Evolutionary conservation across 75 land plant species (phyloP), one percentile per base, ranked within the genome.

Genomic region (Sequoia sempervirens): DNA sequence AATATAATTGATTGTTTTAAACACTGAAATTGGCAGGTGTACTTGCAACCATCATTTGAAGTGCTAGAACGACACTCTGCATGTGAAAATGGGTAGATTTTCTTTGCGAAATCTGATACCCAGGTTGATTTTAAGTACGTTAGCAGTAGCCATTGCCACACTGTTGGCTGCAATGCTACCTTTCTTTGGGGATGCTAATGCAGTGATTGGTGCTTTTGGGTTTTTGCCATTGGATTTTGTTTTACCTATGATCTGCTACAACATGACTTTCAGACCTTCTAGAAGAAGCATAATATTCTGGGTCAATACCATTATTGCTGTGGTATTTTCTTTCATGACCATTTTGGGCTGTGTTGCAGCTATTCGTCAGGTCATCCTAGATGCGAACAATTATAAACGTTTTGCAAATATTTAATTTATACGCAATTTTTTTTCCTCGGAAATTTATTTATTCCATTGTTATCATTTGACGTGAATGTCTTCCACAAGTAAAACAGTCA

Each of bases 111-210:
- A 95, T 76, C 81, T 92, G 0, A 12, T 91, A 36, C 95, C 95
- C 7, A 90, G 98, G 81, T 20, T 95, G 28, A 64, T 87, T 6
- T 68, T 83, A 36, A 61, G 98, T 7, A 87, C 92, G 5, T 20
- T 90, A 3, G 83, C 88, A 1, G 88, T 93, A 5, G 75, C 84
- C 1, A 18, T 89, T 8, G 88, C 89, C 41, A 89, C 94, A 2
- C 64, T 87, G 11, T 81, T 95, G 18, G 94, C 93, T 64, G 94
- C 97, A 14, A 90, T 97, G 93, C 87, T 97, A 2, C 99, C 99
- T 38, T 97, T 97, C 82, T 95, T 95, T 78, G 95, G 91, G 18
- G 99, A 97, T 86, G 85, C 95, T 69, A 91, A 88, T 80, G 91
- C 91, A 17, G 56, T 97, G 3, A 84, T 92, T 2, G 99, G 99